Base-by-base conservation (phyloP, 1,139 yeast species). In the Scheffersomyces illinoinensis region DNA sequence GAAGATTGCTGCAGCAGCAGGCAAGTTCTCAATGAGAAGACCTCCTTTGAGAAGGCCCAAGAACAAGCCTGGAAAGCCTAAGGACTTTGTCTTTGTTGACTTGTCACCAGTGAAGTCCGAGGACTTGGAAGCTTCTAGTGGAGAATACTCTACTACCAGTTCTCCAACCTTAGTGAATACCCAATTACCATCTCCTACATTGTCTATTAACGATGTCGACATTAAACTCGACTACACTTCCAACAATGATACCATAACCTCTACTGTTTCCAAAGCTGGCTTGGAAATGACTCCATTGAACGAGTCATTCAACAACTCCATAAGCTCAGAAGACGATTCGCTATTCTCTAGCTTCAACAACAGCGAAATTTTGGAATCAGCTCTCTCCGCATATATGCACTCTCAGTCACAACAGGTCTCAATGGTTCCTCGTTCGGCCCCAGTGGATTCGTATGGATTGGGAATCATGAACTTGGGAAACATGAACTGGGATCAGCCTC, bases 1-100 rank as follows among this genome's bases (percentile, higher is more conserved):
- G 61, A 77, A 71, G 65, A 79, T 80, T 55, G 71, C 80, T 57
- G 78, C 81, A 60, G 72, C 72, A 55, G 77, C 77, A 52, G 56
- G 79, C 60, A 61, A 75, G 62, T 66, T 78, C 66, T 70, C 78
- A 24, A 75, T 76, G 23, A 81, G 75, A 64, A 81, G 82, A 63
- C 79, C 83, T 18, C 83, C 84, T 21, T 74, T 79, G 57, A 79
- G 80, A 67, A 77, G 86, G 69, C 86, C 87, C 26, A 81, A 79
- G 71, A 77, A 76, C 66, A 80, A 74, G 66, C 85, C 85, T 6
- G 86, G 86, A 8, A 76, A 74, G 73, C 85, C 84, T 57, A 79
- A 78, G 67, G 85, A 82, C 66, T 84, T 82, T 63, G 86, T 84
- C 20, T 84, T 84, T 66, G 86, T 84, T 53, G 86, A 84, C 66